Evolutionary conservation across 768 basidiomycete species (phyloP), one percentile per base, ranked within the genome.

Genomic region (Lactarius hengduanensis): DNA sequence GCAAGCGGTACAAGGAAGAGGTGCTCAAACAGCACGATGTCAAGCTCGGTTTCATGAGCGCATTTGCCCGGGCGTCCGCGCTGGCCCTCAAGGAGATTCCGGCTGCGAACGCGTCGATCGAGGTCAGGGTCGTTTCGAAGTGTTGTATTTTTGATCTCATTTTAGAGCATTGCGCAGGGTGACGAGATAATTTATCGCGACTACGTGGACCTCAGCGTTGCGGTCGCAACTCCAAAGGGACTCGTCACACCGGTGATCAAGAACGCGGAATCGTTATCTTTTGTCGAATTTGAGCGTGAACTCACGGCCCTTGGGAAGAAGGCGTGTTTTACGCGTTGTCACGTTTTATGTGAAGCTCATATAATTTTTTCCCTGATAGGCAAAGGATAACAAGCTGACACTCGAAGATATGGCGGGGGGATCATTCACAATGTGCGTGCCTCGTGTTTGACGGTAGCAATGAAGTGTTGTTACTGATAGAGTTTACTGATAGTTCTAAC

Each of bases 401-500:
- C 83, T 98, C 61, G 97, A 98, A 77, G 96, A 99, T 77, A 98
- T 98, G 96, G 84, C 94, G 40, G 96, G 96, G 58, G 96, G 96
- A 58, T 89, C 94, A n/a, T 98, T 99, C 84, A 98, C 96, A 70
- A 98, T 98, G 94, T 94, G 71, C 70, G 90, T 80, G 43, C 57
- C 38, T 56, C 57, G 38, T 50, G 50, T 61, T 45, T 45, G 57
- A 57, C 61, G 61, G 54, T 34, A 55, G 53, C 45, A 41, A 22
- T 4, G 7, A n/a, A 53, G 41, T 22, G 34, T 34, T 36, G 54
- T 57, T 60, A 11, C 59, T 67, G 62, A 67, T 67, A 67, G 62
- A 41, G 56, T 47, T 57, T 50, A 54, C 64, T 43, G 68, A 28
- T 69, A 96, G 94, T 77, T 98, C 97, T 47, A 99, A 99, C 74